Evolutionary conservation across 2,329 filamentous ascomycete genomes (phyloP).

Genomic region (Claviceps sp.): DNA sequence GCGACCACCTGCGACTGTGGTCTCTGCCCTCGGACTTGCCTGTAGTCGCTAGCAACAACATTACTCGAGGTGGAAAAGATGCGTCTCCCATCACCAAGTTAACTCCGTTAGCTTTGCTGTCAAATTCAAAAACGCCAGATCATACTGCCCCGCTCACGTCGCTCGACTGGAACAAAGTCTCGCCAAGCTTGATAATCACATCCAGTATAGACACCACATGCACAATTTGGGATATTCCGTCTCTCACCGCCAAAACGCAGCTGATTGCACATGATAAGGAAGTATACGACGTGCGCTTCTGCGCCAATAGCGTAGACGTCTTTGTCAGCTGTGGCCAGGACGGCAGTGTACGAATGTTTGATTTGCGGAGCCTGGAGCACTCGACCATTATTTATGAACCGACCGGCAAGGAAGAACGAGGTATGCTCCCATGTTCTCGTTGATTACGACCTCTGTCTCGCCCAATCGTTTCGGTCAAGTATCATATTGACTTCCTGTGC

Average conservation of each 20-base stretch:
- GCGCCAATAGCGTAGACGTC: conserved; percentile 94
- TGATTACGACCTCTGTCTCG: not conserved
- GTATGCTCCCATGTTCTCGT: conserved; percentile 28
- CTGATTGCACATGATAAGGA: conserved; percentile 98
- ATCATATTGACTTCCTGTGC: conserved; percentile 16
- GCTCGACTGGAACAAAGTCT: conserved; percentile 95
- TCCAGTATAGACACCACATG: conserved; percentile 98
- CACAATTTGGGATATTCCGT: conserved; percentile 99
- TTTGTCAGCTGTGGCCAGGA: conserved; percentile 97
- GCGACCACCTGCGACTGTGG: conserved; percentile 88
- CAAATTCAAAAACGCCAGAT: conserved; percentile 96
- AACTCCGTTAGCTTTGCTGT: conserved; percentile 81
- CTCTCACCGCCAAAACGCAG: conserved; percentile 93
- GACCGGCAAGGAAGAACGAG: conserved; percentile 67
- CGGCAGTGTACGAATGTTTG: conserved; percentile 97
- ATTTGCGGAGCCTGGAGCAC: conserved; percentile 88
- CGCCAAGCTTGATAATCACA: conserved; percentile 93
- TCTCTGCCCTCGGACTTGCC: conserved; percentile 64
- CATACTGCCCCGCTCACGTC: conserved; percentile 95
- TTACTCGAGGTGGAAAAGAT: conserved; percentile 46
- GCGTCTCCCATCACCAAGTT: conserved; percentile 58
- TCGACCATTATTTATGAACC: conserved; percentile 99
- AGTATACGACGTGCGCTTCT: conserved; percentile 96
- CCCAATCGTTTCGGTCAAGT: not conserved
- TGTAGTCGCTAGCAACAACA: conserved; percentile 46